Base-by-base conservation (phyloP, 345 rosid genomes). In the Pseudoturritis turrita region DNA sequence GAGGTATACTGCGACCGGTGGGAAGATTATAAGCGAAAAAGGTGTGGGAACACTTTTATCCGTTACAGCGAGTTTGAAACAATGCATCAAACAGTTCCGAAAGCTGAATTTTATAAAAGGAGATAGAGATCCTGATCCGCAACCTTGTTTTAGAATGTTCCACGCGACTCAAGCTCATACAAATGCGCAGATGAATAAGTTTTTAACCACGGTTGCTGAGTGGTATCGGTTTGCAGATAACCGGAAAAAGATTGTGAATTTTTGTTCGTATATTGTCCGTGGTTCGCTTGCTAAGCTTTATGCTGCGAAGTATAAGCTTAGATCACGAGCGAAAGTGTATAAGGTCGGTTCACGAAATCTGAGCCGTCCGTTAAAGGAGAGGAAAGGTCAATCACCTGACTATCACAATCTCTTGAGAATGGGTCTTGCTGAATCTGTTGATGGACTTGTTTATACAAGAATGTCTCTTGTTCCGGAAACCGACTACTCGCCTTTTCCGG, bases 41-140 rank as follows among this genome's bases (percentile, higher is more conserved):
- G 98, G 98, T 17, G 98, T 91, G 33, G 98, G 98, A n/a, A 94
- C 97, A 28, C 93, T 94, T 58, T 70, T 94, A 43, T 94, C 98
- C 0, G 96, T 94, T 56, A 91, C 98, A 0, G 96, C 96, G 10
- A 94, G 97, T 81, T 82, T 91, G 84, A 94, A 94, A 69, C 96
- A 94, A 74, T 88, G 97, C 77, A 91, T 91, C 69, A 88, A 86
- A 79, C 97, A 94, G 79, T 94, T 94, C 67, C 81, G 98, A 77
- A 94, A 91, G 82, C 63, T 94, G 74, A 79, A 64, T 49, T 91
- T 94, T 74, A 81, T 94, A 19, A 91, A 94, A 69, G 98, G 98
- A 59, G 99, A 94, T 65, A 78, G 96, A 12, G 97, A 94, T 78
- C 97, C 96, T 9, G 98, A 95, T 72, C 96, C 96, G 0, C 99